phyloP scores from a whole-genome alignment of 2,329 filamentous ascomycete genomes.

The Penicillium paneum region DNA sequence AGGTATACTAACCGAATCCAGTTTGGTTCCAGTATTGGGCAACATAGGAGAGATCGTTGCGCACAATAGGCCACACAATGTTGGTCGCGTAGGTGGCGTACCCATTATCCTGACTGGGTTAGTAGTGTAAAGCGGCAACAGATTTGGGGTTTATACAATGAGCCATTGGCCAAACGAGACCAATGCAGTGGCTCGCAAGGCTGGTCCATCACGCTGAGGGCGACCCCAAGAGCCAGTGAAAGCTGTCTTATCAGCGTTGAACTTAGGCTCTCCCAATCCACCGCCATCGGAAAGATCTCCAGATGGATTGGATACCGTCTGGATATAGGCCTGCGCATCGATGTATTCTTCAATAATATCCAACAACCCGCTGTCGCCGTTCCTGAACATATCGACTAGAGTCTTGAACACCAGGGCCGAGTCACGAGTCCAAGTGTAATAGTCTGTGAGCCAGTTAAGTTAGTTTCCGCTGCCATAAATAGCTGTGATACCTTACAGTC shows the following conservation, averaged over 20 bases:
- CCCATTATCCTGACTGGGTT: conserved; percentile 50
- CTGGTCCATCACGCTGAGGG: conserved; percentile 75
- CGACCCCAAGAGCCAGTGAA: conserved; percentile 69
- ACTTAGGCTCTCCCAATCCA: conserved; percentile 71
- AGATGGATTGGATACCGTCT: conserved; percentile 67
- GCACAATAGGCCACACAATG: conserved; percentile 69
- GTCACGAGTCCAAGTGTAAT: conserved; percentile 76
- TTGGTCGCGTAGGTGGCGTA: conserved; percentile 50
- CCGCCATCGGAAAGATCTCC: conserved; percentile 49
- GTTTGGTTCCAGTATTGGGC: conserved; percentile 50
- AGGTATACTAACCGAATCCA: conserved; percentile 50
- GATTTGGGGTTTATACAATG: conserved; percentile 37
- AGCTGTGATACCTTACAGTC: conserved; percentile 44
- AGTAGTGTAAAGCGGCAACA: neutral
- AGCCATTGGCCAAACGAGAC: conserved; percentile 72
- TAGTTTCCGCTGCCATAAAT: neutral
- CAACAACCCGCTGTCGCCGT: conserved; percentile 59
- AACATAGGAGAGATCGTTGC: conserved; percentile 73
- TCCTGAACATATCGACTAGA: conserved; percentile 64
- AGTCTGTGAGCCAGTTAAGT: conserved; percentile 53
- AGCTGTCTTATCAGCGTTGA: conserved; percentile 59
- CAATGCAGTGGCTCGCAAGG: conserved; percentile 70
- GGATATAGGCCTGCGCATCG: conserved; percentile 62
- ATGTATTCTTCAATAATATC: conserved; percentile 66
- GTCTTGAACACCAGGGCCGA: conserved; percentile 67